Base-by-base conservation (phyloP, 768 basidiomycete species). In the Lentinula sp. region DNA sequence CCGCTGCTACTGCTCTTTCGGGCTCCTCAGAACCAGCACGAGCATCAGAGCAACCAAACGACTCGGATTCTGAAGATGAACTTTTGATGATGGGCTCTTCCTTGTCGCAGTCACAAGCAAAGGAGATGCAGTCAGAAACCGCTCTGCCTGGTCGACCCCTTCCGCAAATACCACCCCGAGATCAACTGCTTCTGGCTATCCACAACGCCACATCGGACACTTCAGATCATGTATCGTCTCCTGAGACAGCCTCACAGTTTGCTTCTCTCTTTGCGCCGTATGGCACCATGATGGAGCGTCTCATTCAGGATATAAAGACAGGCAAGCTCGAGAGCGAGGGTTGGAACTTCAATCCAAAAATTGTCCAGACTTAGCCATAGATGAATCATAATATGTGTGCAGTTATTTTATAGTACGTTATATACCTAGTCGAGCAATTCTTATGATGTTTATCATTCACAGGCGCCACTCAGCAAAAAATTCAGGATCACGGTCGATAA, bases 391-490 rank as follows among this genome's bases (percentile, higher is more conserved):
- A 50, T 11, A 23, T 50, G 10, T 50, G 23, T 50, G 21, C 45
- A n/a, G 37, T 43, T 43, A 43, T 15, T 10, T n/a, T 13, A 43
- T 43, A 13, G 1, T 28, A 28, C 3, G 37, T 39, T 39, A 39
- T 39, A 39, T 39, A 39, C 37, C 37, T 13, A 39, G 37, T 13
- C n/a, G 16, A 34, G 23, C 11, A 18, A 32, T 15, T 51, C 28
- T 28, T 28, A 28, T 28, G 28, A 51, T 37, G 18, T 31, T 45
- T 4, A 43, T 32, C 16, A 34, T 32, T 50, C 32, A 59, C 2
- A 88, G 32, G 56, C 84, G 80, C 89, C 89, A 91, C 46, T 88
- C 87, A 61, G 74, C 77, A 74, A 93, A 93, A 71, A 80, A 87
- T 40, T 86, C 86, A 69, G 78, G 81, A 65, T 93, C 88, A 15